These are phyloP conservation scores for Exsudoporus frostii DNA, from an alignment of 768 basidiomycete genomes.

Conservation along the genomic window DNA sequence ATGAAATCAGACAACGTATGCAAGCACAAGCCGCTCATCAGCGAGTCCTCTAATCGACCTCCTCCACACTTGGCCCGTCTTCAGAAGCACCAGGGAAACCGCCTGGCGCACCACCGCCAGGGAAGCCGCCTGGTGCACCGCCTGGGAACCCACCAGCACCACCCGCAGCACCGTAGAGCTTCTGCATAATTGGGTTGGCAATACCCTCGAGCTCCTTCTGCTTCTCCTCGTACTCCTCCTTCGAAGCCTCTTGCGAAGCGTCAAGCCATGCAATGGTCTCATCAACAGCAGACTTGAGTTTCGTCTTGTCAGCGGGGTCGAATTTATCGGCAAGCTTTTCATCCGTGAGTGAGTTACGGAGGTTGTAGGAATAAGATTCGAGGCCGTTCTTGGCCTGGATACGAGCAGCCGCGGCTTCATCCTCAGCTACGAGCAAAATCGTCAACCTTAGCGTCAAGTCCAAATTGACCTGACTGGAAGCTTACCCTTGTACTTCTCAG, in stretches of 20 bases:
- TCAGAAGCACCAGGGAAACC: slow-evolving; percentile 68
- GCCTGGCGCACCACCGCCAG: slow-evolving; percentile 63
- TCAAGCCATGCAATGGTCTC: slow-evolving; percentile 88
- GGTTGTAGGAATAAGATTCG: slow-evolving; percentile 94
- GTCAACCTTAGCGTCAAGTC: slow-evolving; percentile 8
- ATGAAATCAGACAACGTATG: slow-evolving; percentile 22
- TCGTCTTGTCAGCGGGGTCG: slow-evolving; percentile 79
- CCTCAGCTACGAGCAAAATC: slow-evolving; percentile 54
- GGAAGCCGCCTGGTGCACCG: slow-evolving; percentile 50
- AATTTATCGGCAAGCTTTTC: slow-evolving; percentile 88
- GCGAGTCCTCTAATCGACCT: slow-evolving; percentile 65
- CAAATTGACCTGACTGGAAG: not conserved
- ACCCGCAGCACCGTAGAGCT: slow-evolving; percentile 62
- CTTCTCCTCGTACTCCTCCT: slow-evolving; percentile 90
- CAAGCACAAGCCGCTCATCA: slow-evolving; percentile 15
- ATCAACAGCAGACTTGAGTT: slow-evolving; percentile 77
- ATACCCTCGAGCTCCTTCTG: slow-evolving; percentile 90
- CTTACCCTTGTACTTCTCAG: slow-evolving; percentile 86
- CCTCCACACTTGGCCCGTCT: slow-evolving; percentile 89
- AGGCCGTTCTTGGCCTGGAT: slow-evolving; percentile 87
- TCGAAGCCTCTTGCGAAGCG: slow-evolving; percentile 81
- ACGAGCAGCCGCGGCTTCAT: slow-evolving; percentile 80
- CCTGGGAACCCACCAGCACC: slow-evolving; percentile 54
- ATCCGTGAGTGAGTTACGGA: slow-evolving; percentile 83
- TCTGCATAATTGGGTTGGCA: slow-evolving; percentile 74